Evolutionary conservation across 352 stramenopile genomes (phyloP), one percentile per base, ranked within the genome.

Genomic region (Globisporangium middletonii): DNA sequence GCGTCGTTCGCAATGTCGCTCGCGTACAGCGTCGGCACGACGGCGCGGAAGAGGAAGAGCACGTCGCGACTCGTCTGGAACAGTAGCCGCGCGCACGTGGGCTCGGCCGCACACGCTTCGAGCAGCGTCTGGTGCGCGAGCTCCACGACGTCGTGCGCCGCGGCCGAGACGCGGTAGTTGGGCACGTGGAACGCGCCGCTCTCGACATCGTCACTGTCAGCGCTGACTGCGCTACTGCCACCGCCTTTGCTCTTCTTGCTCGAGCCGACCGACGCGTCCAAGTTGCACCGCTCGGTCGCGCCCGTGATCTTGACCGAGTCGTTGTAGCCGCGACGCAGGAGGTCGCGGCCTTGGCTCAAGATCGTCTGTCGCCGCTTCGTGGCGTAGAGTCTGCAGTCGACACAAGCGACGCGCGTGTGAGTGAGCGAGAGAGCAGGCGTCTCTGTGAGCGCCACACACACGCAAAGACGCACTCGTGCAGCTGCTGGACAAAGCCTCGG

Each of bases 1-100:
- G 77, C 51, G 45, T 94, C 73, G 41, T 89, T 88, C 19, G 67
- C 58, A 53, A 94, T 89, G 15, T 79, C 74, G 27, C 74, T 70
- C 56, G 82, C 71, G 52, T 91, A 85, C 3, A 94, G 57, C 23
- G 77, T 89, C 15, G 79, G 68, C 6, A 92, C 69, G 23, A 92
- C 68, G 3, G 77, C 69, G 16, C 77, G 77, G 42, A 91, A 92
- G 41, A 94, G 64, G 50, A 89, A 81, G 6, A 94, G 62, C 18
- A 90, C 46, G 55, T 94, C 84, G 8, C 84, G 78, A 54, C 75
- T 84, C 55, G 84, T 92, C 63, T 92, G 80, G 48, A 90, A 89
- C n/a, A 94, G 64, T 38, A 87, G 58, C 13, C 73, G 82, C 0
- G 77, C 72, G 46, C 68, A 83, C 28, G 60, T 59, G 1, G 64